These are phyloP conservation scores for Candida tallmaniae DNA, from an alignment of 805 yeast genomes.

Conservation along the genomic window DNA sequence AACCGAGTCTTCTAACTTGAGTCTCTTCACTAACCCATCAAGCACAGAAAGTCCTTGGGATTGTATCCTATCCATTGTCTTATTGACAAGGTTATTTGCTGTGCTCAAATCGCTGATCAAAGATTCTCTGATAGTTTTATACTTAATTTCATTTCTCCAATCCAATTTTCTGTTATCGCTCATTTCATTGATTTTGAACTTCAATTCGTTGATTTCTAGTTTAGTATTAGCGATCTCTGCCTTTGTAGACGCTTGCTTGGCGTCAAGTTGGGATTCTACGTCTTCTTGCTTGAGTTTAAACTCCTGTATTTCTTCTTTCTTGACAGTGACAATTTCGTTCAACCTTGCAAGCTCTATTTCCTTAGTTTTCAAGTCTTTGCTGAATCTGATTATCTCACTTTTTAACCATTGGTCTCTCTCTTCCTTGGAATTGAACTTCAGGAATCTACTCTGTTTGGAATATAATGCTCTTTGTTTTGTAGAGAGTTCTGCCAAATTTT, in stretches of 20 bases:
- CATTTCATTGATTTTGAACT: constrained; percentile 37
- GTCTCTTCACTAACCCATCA: constrained; percentile 51
- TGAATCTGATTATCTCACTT: constrained; percentile 41
- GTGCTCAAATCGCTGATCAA: constrained; percentile 49
- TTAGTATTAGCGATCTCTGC: constrained; percentile 18
- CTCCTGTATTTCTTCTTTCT: constrained; percentile 22
- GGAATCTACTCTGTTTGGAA: constrained; percentile 66
- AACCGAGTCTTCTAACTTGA: constrained; percentile 55
- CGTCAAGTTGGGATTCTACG: constrained; percentile 11
- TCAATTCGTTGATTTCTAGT: constrained; percentile 38
- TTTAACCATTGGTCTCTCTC: constrained; percentile 70
- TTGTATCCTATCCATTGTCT: constrained; percentile 71
- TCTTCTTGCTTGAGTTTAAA: constrained; percentile 10
- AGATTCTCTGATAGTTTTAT: constrained; percentile 52
- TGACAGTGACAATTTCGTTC: constrained; percentile 13
- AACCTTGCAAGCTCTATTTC: constrained; percentile 20
- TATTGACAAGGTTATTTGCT: constrained; percentile 59
- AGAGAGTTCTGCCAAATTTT: constrained; percentile 36
- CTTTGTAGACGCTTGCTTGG: constrained; percentile 5
- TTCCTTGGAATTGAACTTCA: constrained; percentile 48
- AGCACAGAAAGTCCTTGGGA: constrained; percentile 69
- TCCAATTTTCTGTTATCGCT: constrained; percentile 65
- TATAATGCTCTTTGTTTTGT: constrained; percentile 56
- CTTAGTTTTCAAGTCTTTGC: constrained; percentile 23
- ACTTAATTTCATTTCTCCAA: constrained; percentile 77